Percentiles rank a stretch among this genome's conserved stretches.
These are phyloP conservation scores for Cordyceps cicadae DNA, from an alignment of 2,329 filamentous ascomycete species.

Conservation along the genomic window DNA sequence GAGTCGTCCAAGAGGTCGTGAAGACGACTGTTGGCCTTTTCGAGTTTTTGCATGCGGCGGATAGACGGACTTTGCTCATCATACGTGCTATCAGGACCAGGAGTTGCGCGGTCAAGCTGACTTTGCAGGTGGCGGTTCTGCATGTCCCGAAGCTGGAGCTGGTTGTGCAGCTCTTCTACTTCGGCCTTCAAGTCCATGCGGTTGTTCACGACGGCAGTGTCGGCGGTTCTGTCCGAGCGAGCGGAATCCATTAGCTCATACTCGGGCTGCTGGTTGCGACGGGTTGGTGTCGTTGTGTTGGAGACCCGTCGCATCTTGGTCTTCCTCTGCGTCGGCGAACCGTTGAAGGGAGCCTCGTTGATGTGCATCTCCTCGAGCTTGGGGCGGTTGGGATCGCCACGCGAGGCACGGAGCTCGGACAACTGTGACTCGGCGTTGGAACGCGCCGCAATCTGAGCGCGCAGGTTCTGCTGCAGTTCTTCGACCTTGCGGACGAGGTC, in stretches of 20 bases:
- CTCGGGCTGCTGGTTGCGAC: slow-evolving; percentile 50
- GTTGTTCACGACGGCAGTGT: slow-evolving; percentile 76
- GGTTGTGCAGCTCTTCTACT: slow-evolving; percentile 85
- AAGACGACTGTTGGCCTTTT: slow-evolving; percentile 81
- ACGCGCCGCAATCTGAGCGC: slow-evolving; percentile 73
- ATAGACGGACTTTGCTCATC: slow-evolving; percentile 76
- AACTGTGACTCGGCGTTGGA: slow-evolving; percentile 77
- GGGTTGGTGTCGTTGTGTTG: slow-evolving; percentile 68
- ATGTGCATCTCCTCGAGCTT: slow-evolving; percentile 80
- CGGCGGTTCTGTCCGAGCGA: slow-evolving; percentile 73
- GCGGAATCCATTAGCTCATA: slow-evolving; percentile 62
- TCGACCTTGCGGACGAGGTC: slow-evolving; percentile 82
- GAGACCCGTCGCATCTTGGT: slow-evolving; percentile 53
- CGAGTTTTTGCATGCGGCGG: slow-evolving; percentile 79
- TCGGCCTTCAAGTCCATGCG: slow-evolving; percentile 87
- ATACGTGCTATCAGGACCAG: slow-evolving; percentile 49
- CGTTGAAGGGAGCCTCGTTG: slow-evolving; percentile 66
- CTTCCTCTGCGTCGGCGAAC: slow-evolving; percentile 66
- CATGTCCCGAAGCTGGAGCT: slow-evolving; percentile 90
- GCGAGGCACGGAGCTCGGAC: slow-evolving; percentile 64
- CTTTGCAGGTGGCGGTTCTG: slow-evolving; percentile 87
- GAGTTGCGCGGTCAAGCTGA: slow-evolving; percentile 65
- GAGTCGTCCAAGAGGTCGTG: slow-evolving; percentile 96
- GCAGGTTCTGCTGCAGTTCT: slow-evolving; percentile 77
- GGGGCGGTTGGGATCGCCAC: slow-evolving; percentile 64